phyloP scores from a whole-genome alignment of 495 filamentous ascomycete genomes.

The Talaromyces trachyspermus region DNA sequence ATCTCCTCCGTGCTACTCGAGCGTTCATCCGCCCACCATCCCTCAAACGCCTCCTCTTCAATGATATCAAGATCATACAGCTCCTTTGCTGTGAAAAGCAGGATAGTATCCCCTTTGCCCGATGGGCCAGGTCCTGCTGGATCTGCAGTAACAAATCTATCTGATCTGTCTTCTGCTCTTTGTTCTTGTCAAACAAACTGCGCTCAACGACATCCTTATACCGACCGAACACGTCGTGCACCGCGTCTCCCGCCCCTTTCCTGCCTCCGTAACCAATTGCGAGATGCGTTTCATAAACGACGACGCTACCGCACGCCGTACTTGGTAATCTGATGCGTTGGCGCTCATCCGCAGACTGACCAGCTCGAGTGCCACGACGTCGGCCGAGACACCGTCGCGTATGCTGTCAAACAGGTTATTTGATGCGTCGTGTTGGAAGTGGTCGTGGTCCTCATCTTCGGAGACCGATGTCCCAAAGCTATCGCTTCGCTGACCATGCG shows the following conservation, averaged over 20 bases:
- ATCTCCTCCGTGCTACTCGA: constrained; percentile 58
- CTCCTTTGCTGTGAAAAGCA: constrained; percentile 70
- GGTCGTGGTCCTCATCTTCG: constrained; percentile 51
- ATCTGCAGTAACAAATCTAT: constrained; percentile 75
- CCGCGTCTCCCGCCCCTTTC: constrained; percentile 53
- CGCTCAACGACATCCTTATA: constrained; percentile 53
- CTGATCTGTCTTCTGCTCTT: constrained; percentile 60
- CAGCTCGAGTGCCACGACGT: constrained; percentile 83
- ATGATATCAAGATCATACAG: constrained; percentile 78
- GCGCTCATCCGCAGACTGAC: constrained; percentile 80
- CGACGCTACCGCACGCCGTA: constrained; percentile 75
- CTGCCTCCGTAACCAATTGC: constrained; percentile 57
- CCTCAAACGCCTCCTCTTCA: constrained; percentile 79
- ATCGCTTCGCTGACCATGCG: constrained; percentile 34
- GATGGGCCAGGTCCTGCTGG: constrained; percentile 67
- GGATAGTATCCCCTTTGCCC: constrained; percentile 55
- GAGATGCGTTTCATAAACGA: constrained; percentile 78
- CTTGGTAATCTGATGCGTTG: constrained; percentile 80
- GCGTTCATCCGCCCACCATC: constrained; percentile 77
- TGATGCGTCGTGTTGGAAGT: constrained; percentile 85
- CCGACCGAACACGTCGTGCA: constrained; percentile 48
- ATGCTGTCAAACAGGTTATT: constrained; percentile 77
- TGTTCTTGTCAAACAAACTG: constrained; percentile 50
- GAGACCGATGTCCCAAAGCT: constrained; percentile 51
- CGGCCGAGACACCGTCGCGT: constrained; percentile 63